Percentiles rank a stretch among this genome's conserved stretches.
These are phyloP conservation scores for Arabidopsis lyrata DNA, from an alignment of 441 rosid species.

Conservation along the genomic window DNA sequence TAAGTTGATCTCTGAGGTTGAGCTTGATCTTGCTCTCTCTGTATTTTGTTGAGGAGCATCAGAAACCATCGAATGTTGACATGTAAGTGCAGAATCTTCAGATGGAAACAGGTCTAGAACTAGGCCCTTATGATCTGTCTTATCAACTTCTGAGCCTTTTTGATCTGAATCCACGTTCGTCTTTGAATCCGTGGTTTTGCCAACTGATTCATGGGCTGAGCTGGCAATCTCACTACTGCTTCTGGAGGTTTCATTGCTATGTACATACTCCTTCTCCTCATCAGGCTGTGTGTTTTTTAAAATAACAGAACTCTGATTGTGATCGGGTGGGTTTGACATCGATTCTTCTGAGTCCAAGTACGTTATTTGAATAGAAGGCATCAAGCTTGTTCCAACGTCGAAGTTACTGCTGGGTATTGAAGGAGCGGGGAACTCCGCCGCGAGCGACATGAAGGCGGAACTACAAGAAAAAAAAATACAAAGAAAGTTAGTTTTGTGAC, in stretches of 20 bases:
- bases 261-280: constrained; percentile 62
- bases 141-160: constrained; percentile 45
- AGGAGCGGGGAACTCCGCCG: constrained; percentile 56
- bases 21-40: constrained; percentile 62
- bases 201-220: constrained; percentile 47
- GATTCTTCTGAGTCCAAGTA: constrained; percentile 61
- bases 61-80: constrained; percentile 54
- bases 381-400: constrained; percentile 49
- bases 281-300: constrained; percentile 44
- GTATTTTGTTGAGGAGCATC: constrained; percentile 54
- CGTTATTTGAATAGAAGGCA: constrained; percentile 49
- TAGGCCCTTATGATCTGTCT: constrained; percentile 33
- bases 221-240: constrained; percentile 52
- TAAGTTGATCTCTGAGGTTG: constrained; percentile 51
- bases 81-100: constrained; percentile 69
- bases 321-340: constrained; percentile 47
- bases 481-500: constrained; percentile 16
- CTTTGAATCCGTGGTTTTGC: constrained; percentile 44
- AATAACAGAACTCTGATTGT: constrained; percentile 56
- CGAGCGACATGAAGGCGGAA: constrained; percentile 76
- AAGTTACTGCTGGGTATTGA: constrained; percentile 39
- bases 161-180: constrained; percentile 40
- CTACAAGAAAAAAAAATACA: constrained; percentile 46
- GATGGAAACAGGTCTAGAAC: constrained; percentile 49
- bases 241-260: constrained; percentile 55